Base-by-base conservation (phyloP, 169 alveolate genomes). In the Plasmodium gaboni region DNA sequence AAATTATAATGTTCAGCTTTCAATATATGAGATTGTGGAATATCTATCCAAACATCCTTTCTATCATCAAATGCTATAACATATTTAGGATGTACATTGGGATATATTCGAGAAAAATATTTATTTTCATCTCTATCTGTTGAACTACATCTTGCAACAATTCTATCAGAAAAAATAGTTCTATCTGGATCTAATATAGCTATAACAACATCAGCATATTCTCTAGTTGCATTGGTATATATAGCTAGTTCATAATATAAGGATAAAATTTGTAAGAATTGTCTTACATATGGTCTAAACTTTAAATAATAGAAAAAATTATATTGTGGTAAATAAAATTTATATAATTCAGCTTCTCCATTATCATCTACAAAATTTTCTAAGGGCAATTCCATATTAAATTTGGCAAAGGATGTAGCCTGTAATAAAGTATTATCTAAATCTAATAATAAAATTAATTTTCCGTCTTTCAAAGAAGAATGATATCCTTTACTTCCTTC, bases 221-320 rank as follows among this genome's bases (percentile, higher is more conserved):
- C 98, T 92, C 96, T 96, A 10, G 98, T 96, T 38, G 98, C 98
- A 87, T 96, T 96, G 4, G 98, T 97, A 92, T 96, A 96, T 10
- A 97, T 94, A 32, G 98, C 93, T 92, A 97, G 73, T 59, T 96
- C 98, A 89, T 96, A 97, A 91, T 95, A 96, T 51, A 96, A 96
- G 22, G 97, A 93, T 28, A 97, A 90, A 3, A 95, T 93, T 55
- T 93, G 96, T 69, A 97, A 87, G 73, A 97, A 97, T 17, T 95
- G 97, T 51, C 98, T 92, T 64, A 96, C 95, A 72, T 96, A 95
- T 13, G 98, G 98, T 71, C 98, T 83, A 63, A 97, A 93, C 92
- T 97, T 97, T 94, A 97, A 74, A 91, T 96, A 97, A 80, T 97
- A 97, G 48, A 92, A 88, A 64, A 95, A 92, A 80, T 95, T 94